A percentile compares a stretch with the other conserved stretches of the same genome.
Conservation (phyloP, 148 eudicot species). For the Vaccinium myrtillus region DNA sequence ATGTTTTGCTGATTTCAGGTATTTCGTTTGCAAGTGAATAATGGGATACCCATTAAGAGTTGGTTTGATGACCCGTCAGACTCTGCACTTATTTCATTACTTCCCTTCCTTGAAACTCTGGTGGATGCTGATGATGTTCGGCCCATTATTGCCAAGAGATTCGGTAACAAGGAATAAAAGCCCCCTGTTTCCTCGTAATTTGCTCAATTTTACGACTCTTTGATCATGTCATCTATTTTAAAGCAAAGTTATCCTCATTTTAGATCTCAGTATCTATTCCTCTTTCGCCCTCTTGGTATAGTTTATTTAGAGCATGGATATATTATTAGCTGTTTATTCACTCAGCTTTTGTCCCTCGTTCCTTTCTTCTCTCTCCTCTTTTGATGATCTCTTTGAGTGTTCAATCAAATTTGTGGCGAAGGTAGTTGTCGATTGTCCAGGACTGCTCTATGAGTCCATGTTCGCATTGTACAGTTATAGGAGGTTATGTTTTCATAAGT, state of each 20-base stretch:
- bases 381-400: conserved; percentile 1
- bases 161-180: conserved; percentile 94
- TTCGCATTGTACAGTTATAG: conserved; percentile 39
- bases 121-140: conserved; percentile 92
- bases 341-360: background rate
- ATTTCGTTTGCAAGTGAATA: conserved; percentile 92
- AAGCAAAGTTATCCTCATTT: conserved; percentile 36
- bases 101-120: conserved; percentile 90
- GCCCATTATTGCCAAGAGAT: conserved; percentile 87
- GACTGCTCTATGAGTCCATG: background rate
- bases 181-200: conserved; percentile 56
- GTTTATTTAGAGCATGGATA: conserved; percentile 14
- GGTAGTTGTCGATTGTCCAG: conserved; percentile 12
- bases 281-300: conserved; percentile 10
- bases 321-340: background rate
- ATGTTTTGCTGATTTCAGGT: conserved; percentile 57
- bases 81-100: conserved; percentile 66
- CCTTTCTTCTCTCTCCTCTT: conserved; percentile 16
- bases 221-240: conserved; percentile 38
- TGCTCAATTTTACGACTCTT: conserved; percentile 41
- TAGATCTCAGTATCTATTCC: conserved; percentile 27
- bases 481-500: conserved; percentile 19
- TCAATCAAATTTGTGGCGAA: conserved; percentile 23
- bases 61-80: conserved; percentile 99
- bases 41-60: conserved; percentile 98